phyloP scores from a whole-genome alignment of 2,329 filamentous ascomycete species.

The Trichoderma hamatum region DNA sequence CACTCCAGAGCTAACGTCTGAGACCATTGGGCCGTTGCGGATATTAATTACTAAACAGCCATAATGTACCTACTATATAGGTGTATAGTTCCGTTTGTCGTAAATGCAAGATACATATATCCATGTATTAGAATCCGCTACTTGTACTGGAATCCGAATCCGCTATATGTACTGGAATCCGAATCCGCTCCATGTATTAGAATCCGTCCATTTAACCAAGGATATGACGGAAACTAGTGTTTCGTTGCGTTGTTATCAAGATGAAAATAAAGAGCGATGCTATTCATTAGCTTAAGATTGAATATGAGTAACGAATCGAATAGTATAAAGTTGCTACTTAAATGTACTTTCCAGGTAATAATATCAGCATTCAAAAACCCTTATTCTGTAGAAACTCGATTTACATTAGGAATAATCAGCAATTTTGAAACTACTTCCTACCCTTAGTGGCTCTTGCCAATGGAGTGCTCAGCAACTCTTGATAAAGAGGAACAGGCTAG shows the following conservation, averaged over 20 bases:
- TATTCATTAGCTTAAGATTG: neutral
- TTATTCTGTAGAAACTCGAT: accelerated
- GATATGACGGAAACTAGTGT: too few species aligned
- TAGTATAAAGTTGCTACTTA: neutral
- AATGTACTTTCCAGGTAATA: accelerated
- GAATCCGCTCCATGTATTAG: too few species aligned
- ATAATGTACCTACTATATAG: neutral
- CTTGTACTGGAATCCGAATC: too few species aligned
- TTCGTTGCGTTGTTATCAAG: too few species aligned
- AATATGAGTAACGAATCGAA: neutral
- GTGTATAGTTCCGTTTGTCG: neutral
- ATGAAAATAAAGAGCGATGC: neutral
- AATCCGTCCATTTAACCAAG: too few species aligned
- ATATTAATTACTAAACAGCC: neutral
- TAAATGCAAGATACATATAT: neutral
- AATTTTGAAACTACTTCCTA: neutral
- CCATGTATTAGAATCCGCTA: too few species aligned
- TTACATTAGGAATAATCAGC: neutral
- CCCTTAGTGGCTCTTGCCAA: neutral
- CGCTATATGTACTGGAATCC: too few species aligned
- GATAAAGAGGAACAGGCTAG: neutral
- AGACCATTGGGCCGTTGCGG: neutral
- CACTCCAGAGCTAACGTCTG: neutral
- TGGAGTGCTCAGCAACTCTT: neutral
- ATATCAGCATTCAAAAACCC: neutral